Evolutionary conservation across 495 filamentous ascomycete genomes (phyloP).

Genomic region (Neurospora intermedia): DNA sequence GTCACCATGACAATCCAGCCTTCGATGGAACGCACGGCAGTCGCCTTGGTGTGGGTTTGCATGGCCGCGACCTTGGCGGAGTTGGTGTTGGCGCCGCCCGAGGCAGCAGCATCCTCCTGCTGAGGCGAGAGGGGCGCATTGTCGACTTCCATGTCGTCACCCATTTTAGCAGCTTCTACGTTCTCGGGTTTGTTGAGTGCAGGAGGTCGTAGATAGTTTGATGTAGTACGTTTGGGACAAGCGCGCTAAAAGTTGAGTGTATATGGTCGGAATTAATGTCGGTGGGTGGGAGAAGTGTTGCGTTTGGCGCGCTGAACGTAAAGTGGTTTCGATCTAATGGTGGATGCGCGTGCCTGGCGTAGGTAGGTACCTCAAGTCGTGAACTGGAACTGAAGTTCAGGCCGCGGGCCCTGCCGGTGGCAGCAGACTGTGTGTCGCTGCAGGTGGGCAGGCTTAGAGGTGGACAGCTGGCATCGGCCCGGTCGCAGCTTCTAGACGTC

Average conservation of each 20-base stretch:
- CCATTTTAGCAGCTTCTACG: conserved; percentile 2
- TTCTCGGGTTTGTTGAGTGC: not conserved
- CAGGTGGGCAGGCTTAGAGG: not conserved
- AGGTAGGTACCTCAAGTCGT: not conserved
- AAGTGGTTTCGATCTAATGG: not conserved
- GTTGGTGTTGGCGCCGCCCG: conserved; percentile 13
- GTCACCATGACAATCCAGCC: conserved; percentile 97
- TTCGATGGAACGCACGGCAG: conserved; percentile 94
- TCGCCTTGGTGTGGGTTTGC: conserved; percentile 69
- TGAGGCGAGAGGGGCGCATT: conserved; percentile 3
- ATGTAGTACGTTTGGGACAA: not conserved
- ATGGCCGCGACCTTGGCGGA: conserved; percentile 48
- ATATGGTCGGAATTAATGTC: not conserved
- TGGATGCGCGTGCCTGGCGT: not conserved
- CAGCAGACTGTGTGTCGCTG: not conserved
- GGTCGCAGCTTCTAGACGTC: not conserved
- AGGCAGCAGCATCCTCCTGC: not conserved
- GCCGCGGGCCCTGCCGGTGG: not conserved
- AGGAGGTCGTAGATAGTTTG: not conserved
- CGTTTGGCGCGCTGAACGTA: not conserved
- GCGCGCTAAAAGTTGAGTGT: not conserved
- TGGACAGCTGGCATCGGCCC: not conserved
- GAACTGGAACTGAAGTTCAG: not conserved
- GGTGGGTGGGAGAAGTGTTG: not conserved
- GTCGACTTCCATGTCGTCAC: conserved; percentile 13